Evolutionary conservation across 495 filamentous ascomycete genomes (phyloP).

Genomic region (Thermothielavioides terrestris): DNA sequence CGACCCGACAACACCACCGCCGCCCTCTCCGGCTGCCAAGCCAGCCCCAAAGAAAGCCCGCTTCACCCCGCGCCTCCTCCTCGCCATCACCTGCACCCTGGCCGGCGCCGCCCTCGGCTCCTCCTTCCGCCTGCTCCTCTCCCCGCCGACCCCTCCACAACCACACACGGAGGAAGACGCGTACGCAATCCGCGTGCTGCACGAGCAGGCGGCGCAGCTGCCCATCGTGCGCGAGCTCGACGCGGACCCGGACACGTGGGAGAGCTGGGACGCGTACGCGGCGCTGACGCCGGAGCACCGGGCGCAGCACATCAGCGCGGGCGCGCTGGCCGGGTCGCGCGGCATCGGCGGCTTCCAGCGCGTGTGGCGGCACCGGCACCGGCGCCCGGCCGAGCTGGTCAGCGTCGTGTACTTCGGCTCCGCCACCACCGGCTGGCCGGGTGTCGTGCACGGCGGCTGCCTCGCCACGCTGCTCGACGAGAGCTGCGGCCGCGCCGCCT

Average conservation of each 20-base stretch:
- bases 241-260: slow-evolving; percentile 41
- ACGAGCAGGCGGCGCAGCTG: slow-evolving; percentile 31
- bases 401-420: slow-evolving; percentile 56
- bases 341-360: slow-evolving; percentile 44
- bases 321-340: slow-evolving; percentile 32
- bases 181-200: slow-evolving; percentile 22
- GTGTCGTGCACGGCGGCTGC: slow-evolving; percentile 65
- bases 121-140: slow-evolving; percentile 25
- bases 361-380: slow-evolving; percentile 30
- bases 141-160: slow-evolving; percentile 26
- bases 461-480: slow-evolving; percentile 69
- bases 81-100: slow-evolving; percentile 28
- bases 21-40: not conserved
- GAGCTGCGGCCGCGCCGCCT: slow-evolving; percentile 45
- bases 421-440: slow-evolving; percentile 63
- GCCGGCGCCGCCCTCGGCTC: slow-evolving; percentile 30
- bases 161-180: slow-evolving; percentile 30
- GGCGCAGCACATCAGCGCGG: slow-evolving; percentile 35
- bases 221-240: slow-evolving; percentile 47
- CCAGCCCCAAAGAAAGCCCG: slow-evolving; percentile 32
- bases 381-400: slow-evolving; percentile 38
- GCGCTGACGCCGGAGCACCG: slow-evolving; percentile 33
- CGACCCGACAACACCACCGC: not conserved
- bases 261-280: slow-evolving; percentile 50
- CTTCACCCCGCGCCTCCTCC: slow-evolving; percentile 13